Evolutionary conservation across 352 stramenopile genomes (phyloP), one percentile per base, ranked within the genome.

Genomic region (Peronosclerospora sorghi): DNA sequence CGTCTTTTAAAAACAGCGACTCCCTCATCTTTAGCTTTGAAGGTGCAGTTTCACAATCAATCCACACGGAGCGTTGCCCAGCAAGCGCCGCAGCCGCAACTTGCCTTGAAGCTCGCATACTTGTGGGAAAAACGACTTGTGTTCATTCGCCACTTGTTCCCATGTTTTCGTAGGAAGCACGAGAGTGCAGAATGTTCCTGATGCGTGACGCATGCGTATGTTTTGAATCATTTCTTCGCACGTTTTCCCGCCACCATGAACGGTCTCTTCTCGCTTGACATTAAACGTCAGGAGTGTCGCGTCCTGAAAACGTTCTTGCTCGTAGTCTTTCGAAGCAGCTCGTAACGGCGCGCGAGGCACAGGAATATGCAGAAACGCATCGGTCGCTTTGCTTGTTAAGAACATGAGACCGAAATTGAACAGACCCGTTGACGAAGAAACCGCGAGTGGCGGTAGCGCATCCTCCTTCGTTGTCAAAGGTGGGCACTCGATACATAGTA

Each of bases 191-290:
- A 89, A 86, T 35, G 73, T 86, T 21, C 77, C 77, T 6, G 73
- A 86, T 1, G 77, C 77, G 49, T 89, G 71, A 35, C 79, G 73
- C 65, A 93, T 75, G 48, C 85, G 83, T 45, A 95, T 94, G 48
- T 95, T 89, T 48, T 87, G 59, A 13, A 90, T 56, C 50, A 86
- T 88, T 50, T 89, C 76, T 2, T 63, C 73, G 23, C 72, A 77
- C 6, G 62, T 87, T 51, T 91, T 91, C 30, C 76, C 76, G 8
- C 73, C 77, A 13, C 73, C 73, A 42, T 83, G 71, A 3, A 46
- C 58, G 20, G 68, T 79, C 10, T 68, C 62, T 39, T 88, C 76
- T 20, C 76, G 70, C 43, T 77, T 75, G 7, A 60, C 29, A 17
- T 51, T 56, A 30, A 86, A 77, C 15, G 73, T 81, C 28, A 77